Evolutionary conservation across 2,329 filamentous ascomycete species (phyloP).

Genomic region (Claviceps quebecensis): DNA sequence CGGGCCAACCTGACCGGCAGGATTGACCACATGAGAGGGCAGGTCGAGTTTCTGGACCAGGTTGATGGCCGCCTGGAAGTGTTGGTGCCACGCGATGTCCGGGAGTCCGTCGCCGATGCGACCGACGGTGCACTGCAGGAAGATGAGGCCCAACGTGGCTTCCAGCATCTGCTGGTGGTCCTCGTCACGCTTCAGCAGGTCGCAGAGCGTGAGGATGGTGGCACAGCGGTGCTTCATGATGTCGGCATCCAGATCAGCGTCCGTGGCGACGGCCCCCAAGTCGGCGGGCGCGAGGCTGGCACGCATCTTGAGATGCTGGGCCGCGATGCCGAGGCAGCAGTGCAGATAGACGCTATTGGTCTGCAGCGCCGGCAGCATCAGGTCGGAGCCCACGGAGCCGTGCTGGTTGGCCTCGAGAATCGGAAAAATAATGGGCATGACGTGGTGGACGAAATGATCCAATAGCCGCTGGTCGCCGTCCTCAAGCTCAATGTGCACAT

Average conservation of each 20-base stretch:
- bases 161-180: conserved; percentile 83
- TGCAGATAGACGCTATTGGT: conserved; percentile 89
- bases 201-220: conserved; percentile 74
- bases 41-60: conserved; percentile 78
- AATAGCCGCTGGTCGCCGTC: conserved; percentile 77
- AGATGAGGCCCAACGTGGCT: conserved; percentile 86
- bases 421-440: conserved; percentile 81
- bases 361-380: conserved; percentile 77
- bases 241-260: conserved; percentile 70
- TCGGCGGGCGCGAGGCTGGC: conserved; percentile 49
- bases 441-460: conserved; percentile 80
- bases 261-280: conserved; percentile 40
- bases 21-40: conserved; percentile 49
- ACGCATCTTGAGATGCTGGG: conserved; percentile 78
- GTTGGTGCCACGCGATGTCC: conserved; percentile 92
- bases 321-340: conserved; percentile 87
- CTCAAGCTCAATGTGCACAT: conserved; percentile 68
- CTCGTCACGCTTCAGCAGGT: conserved; percentile 64
- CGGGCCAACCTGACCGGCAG: conserved; percentile 36
- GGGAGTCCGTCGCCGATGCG: conserved; percentile 70
- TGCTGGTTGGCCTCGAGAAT: conserved; percentile 83
- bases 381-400: conserved; percentile 63
- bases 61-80: conserved; percentile 82
- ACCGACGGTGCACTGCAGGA: conserved; percentile 88
- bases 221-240: conserved; percentile 86